These are phyloP conservation scores for Nicotiana otophora DNA, from an alignment of 257 asterid species.

Conservation along the genomic window DNA sequence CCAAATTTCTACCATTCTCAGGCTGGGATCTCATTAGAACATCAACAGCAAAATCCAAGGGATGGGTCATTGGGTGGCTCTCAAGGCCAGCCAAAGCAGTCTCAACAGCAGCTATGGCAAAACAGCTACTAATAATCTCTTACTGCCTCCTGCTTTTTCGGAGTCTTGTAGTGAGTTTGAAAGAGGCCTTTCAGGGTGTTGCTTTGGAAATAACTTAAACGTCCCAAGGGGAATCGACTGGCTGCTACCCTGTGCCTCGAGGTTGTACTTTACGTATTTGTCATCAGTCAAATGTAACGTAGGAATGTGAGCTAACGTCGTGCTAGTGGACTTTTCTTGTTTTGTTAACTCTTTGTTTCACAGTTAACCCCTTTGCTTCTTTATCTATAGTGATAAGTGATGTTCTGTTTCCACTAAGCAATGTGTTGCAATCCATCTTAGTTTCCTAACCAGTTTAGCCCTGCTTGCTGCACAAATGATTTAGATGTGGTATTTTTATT, in stretches of 20 bases:
- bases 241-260: constrained; percentile 42
- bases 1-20: constrained; percentile 76
- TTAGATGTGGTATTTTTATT: background rate
- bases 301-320: constrained; percentile 47
- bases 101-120: constrained; percentile 76
- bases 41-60: constrained; percentile 56
- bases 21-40: constrained; percentile 52
- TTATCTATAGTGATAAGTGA: constrained; percentile 1
- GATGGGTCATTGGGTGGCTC: constrained; percentile 55
- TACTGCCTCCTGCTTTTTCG: constrained; percentile 31
- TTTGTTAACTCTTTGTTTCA: background rate
- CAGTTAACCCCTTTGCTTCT: constrained; percentile 3
- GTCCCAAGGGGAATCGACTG: constrained; percentile 24
- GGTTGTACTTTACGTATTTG: constrained; percentile 43
- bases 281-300: constrained; percentile 42
- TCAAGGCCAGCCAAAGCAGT: constrained; percentile 73
- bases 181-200: constrained; percentile 40
- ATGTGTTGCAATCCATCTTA: background rate
- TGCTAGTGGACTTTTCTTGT: constrained; percentile 27
- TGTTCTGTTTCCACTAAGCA: background rate
- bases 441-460: background rate
- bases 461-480: background rate
- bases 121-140: constrained; percentile 59
- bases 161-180: constrained; percentile 47
- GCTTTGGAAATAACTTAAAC: constrained; percentile 15